These are phyloP conservation scores for Tulasnella sp. DNA, from an alignment of 768 basidiomycete genomes.

Conservation along the genomic window DNA sequence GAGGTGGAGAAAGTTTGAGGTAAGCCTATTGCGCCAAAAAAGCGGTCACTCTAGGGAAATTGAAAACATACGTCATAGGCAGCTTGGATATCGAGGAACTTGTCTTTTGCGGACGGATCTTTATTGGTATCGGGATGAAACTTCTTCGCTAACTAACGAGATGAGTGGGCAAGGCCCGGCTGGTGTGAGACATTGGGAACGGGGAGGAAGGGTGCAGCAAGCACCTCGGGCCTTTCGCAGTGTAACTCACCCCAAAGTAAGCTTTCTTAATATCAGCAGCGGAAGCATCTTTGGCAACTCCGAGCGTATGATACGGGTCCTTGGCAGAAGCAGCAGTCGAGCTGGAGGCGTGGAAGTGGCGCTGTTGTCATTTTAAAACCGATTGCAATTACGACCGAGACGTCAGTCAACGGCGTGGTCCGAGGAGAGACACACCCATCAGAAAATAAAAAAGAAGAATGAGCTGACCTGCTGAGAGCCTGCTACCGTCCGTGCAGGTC, in stretches of 20 bases:
- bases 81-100: slow-evolving; percentile 93
- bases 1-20: neutral
- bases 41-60: neutral
- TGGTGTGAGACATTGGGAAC: slow-evolving; percentile 12
- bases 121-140: slow-evolving; percentile 98
- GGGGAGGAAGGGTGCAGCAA: neutral
- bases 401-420: neutral
- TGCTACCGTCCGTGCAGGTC: slow-evolving; percentile 8
- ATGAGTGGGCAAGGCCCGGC: neutral
- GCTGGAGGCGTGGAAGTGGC: slow-evolving; percentile 68
- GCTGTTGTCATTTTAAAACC: slow-evolving; percentile 46
- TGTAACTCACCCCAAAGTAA: slow-evolving; percentile 78
- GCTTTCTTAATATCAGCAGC: slow-evolving; percentile 92
- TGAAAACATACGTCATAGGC: slow-evolving; percentile 81
- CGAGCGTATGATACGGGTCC: slow-evolving; percentile 89
- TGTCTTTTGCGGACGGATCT: slow-evolving; percentile 82
- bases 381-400: neutral
- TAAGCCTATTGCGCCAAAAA: neutral
- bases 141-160: slow-evolving; percentile 83
- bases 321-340: slow-evolving; percentile 54
- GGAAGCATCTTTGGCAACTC: slow-evolving; percentile 77
- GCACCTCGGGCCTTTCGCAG: neutral
- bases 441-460: neutral
- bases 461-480: neutral
- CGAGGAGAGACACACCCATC: neutral